Evolutionary conservation across 2,329 filamentous ascomycete species (phyloP).

Genomic region (Phoma herbarum): DNA sequence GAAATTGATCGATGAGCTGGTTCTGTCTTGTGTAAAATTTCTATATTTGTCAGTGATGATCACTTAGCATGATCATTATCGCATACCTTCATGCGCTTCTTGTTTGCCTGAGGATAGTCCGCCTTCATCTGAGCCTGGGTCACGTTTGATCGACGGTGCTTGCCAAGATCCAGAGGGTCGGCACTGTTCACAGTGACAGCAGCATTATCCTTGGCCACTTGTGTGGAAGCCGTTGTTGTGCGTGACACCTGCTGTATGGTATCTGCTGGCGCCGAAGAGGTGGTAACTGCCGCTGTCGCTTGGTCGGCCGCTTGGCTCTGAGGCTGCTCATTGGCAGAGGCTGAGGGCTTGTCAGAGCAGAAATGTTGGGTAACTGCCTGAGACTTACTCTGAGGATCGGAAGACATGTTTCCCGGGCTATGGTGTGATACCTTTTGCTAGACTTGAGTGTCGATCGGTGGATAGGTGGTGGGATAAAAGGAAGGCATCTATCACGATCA

Average conservation of each 20-base stretch:
- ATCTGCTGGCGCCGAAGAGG: slow-evolving; percentile 35
- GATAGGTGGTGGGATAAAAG: slow-evolving; percentile 36
- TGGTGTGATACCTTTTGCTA: slow-evolving; percentile 25
- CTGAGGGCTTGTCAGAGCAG: slow-evolving; percentile 39
- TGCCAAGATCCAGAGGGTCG: slow-evolving; percentile 51
- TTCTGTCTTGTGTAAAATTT: slow-evolving; percentile 56
- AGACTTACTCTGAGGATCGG: slow-evolving; percentile 45
- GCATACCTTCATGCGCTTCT: slow-evolving; percentile 46
- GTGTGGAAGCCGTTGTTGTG: slow-evolving; percentile 30
- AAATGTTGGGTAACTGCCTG: slow-evolving; percentile 19
- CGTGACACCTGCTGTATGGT: slow-evolving; percentile 38
- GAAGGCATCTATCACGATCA: slow-evolving; percentile 31
- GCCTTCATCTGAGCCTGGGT: slow-evolving; percentile 59
- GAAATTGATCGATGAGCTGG: slow-evolving; percentile 57
- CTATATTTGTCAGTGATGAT: slow-evolving; percentile 23
- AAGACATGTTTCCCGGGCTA: slow-evolving; percentile 42
- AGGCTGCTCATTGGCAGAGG: slow-evolving; percentile 35
- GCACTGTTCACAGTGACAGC: slow-evolving; percentile 27
- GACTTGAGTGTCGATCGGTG: slow-evolving; percentile 30
- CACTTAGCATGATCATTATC: not conserved
- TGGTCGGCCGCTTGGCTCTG: slow-evolving; percentile 41
- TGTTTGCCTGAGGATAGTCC: slow-evolving; percentile 56
- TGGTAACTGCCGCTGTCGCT: slow-evolving; percentile 40
- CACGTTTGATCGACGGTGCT: slow-evolving; percentile 46
- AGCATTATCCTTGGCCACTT: slow-evolving; percentile 35